Conservation (phyloP, 768 basidiomycete genomes). For the Rhodotorula paludigena region DNA sequence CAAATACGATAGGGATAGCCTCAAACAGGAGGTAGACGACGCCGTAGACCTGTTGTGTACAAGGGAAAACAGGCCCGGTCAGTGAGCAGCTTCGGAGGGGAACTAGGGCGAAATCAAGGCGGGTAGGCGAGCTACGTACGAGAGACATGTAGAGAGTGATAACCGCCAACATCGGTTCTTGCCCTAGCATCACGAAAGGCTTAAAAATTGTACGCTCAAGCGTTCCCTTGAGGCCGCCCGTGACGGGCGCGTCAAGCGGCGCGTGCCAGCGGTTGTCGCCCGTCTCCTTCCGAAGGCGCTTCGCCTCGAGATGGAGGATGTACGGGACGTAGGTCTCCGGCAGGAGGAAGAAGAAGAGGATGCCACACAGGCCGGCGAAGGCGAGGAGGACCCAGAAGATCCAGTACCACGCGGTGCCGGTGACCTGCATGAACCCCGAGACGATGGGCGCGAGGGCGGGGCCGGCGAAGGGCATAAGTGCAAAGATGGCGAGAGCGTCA, state of each 20-base stretch:
- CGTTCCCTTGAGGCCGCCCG: constrained; percentile 1
- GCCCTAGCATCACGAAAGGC: constrained; percentile 42
- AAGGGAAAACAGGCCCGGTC: too few species aligned
- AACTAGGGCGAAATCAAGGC: neutral
- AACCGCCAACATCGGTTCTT: constrained; percentile 44
- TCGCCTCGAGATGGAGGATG: constrained; percentile 39
- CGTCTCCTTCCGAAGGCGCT: constrained; percentile 41
- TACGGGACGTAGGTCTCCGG: constrained; percentile 40
- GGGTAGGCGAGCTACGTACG: neutral
- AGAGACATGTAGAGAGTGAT: constrained; percentile 30
- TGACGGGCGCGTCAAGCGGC: constrained; percentile 23
- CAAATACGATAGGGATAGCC: constrained; percentile 46
- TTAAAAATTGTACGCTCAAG: constrained; percentile 35
- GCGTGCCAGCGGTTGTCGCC: constrained; percentile 41
- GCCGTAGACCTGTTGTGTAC: constrained; percentile 26
- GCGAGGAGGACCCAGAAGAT: constrained; percentile 35
- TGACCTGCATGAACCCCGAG: constrained; percentile 34
- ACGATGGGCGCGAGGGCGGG: constrained; percentile 41
- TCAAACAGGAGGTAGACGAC: constrained; percentile 46
- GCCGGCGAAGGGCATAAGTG: constrained; percentile 23
- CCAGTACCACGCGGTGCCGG: constrained; percentile 26
- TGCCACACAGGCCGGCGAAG: constrained; percentile 37
- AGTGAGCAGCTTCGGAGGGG: neutral
- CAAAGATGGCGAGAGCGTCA: constrained; percentile 41
- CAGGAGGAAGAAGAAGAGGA: constrained; percentile 33